A percentile compares a stretch with the other conserved stretches of the same genome.
phyloP scores from a whole-genome alignment of 805 yeast species.

The Ogataea nonfermentans region DNA sequence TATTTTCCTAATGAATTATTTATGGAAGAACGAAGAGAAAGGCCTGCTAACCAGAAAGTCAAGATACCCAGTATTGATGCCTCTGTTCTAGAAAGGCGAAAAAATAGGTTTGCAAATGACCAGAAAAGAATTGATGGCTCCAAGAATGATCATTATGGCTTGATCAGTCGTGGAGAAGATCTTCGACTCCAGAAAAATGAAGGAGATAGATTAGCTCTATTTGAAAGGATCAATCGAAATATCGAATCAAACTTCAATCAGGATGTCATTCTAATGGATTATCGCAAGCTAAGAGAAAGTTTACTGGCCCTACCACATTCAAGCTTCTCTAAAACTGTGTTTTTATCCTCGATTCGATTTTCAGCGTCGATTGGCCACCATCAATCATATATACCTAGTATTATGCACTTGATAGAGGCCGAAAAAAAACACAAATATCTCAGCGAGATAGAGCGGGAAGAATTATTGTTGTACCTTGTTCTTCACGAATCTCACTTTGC shows the following conservation, averaged over 20 bases:
- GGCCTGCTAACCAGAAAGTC: too few species aligned
- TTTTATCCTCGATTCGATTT: slow-evolving; percentile 45
- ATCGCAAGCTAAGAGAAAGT: slow-evolving; percentile 57
- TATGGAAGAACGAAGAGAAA: neutral
- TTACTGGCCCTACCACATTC: slow-evolving; percentile 37
- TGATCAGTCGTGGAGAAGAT: slow-evolving; percentile 62
- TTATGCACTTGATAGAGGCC: slow-evolving; percentile 40
- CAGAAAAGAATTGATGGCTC: slow-evolving; percentile 17
- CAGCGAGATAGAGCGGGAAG: slow-evolving; percentile 35
- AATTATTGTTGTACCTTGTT: slow-evolving; percentile 40
- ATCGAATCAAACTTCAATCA: slow-evolving; percentile 9
- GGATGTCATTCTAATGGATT: slow-evolving; percentile 37
- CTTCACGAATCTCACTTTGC: slow-evolving; percentile 47
- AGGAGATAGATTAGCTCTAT: slow-evolving; percentile 40
- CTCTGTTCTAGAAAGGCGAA: slow-evolving; percentile 27
- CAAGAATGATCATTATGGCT: slow-evolving; percentile 42
- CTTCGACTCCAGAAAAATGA: slow-evolving; percentile 44
- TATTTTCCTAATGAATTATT: slow-evolving; percentile 1
- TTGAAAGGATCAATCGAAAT: slow-evolving; percentile 36
- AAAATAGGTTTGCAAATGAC: slow-evolving; percentile 34
- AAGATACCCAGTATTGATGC: slow-evolving; percentile 3
- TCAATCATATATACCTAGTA: slow-evolving; percentile 54
- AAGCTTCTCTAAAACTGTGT: slow-evolving; percentile 43
- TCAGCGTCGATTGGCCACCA: slow-evolving; percentile 46
- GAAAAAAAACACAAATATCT: slow-evolving; percentile 25